Conservation (phyloP, 805 yeast genomes). For the Wickerhamiella azyma region DNA sequence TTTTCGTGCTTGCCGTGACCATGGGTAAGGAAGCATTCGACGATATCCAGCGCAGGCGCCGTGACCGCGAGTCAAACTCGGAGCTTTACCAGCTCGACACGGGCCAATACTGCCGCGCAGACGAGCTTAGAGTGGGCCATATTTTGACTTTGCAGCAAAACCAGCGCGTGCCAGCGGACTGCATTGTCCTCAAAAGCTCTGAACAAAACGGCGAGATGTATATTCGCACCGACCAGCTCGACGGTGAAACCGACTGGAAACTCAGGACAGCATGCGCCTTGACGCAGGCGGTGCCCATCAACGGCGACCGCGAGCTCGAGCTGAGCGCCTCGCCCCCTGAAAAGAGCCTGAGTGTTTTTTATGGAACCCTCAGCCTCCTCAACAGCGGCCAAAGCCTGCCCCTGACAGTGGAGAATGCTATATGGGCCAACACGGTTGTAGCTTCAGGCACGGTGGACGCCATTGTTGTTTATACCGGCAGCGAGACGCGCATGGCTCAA, state of each 20-base stretch:
- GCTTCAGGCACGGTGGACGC: slow-evolving; percentile 91
- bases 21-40: slow-evolving; percentile 94
- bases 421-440: slow-evolving; percentile 96
- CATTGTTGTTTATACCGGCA: slow-evolving; percentile 78
- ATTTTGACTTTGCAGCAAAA: slow-evolving; percentile 66
- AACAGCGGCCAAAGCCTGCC: slow-evolving; percentile 39
- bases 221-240: slow-evolving; percentile 92
- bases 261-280: slow-evolving; percentile 61
- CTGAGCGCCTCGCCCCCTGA: slow-evolving; percentile 72
- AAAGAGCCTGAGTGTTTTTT: slow-evolving; percentile 66
- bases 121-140: slow-evolving; percentile 73
- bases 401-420: slow-evolving; percentile 76
- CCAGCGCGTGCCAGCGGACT: slow-evolving; percentile 85
- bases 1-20: slow-evolving; percentile 81
- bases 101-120: slow-evolving; percentile 33
- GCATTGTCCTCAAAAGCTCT: slow-evolving; percentile 69
- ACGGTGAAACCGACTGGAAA: slow-evolving; percentile 99
- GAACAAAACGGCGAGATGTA: slow-evolving; percentile 77
- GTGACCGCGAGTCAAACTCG: slow-evolving; percentile 80
- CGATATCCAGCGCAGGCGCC: slow-evolving; percentile 76
- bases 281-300: slow-evolving; percentile 50
- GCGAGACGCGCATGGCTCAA: slow-evolving; percentile 87
- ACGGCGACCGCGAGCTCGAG: slow-evolving; percentile 31
- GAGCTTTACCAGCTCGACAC: slow-evolving; percentile 61
- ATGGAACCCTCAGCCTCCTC: slow-evolving; percentile 56